Base-by-base conservation (phyloP, 306 rosid species). In the Cucumis hystrix region DNA sequence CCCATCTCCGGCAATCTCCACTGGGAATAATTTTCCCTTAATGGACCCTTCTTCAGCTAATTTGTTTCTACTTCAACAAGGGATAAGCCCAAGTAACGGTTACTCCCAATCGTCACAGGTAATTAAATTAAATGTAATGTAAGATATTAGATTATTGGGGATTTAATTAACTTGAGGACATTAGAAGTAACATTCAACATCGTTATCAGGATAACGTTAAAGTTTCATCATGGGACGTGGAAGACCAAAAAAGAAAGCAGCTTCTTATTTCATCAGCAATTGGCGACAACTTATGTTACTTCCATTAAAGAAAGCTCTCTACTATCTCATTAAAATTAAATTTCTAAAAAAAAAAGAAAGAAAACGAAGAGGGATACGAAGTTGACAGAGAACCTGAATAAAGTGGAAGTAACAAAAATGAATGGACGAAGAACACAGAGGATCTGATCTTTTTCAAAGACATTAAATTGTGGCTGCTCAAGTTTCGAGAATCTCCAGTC, bases 241-340 rank as follows among this genome's bases (percentile, higher is more conserved):
- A 89, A 81, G 96, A 91, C 52, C 93, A 91, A 58, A 86, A 90
- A 83, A 96, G 89, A 77, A 87, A 76, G 89, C 76, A 76, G 89
- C 76, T 89, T 85, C 90, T 82, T 75, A 85, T 77, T 82, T 87
- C 93, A 78, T 89, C 88, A 83, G 93, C 89, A 78, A 83, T 87
- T 65, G 80, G 71, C 89, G 85, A 80, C 85, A 84, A 87, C 80
- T 80, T 81, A 76, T 79, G 89, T 60, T 87, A 86, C 83, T 91
- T 90, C 81, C 86, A 90, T 79, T 84, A 84, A 83, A 69, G 64
- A 71, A 23, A 69, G 47, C n/a, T 28, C 37, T 39, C 41, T 17
- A 40, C 52, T n/a, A 20, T 47, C 15, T 47, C 52, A 47, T 51
- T 5, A 4, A 4, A 15, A 14, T 51, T 51, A 13, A 14, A 49